Percentiles rank a stretch among this genome's conserved stretches.
These are phyloP conservation scores for Ramalina peruviana DNA, from an alignment of 495 filamentous ascomycete species.

Conservation along the genomic window DNA sequence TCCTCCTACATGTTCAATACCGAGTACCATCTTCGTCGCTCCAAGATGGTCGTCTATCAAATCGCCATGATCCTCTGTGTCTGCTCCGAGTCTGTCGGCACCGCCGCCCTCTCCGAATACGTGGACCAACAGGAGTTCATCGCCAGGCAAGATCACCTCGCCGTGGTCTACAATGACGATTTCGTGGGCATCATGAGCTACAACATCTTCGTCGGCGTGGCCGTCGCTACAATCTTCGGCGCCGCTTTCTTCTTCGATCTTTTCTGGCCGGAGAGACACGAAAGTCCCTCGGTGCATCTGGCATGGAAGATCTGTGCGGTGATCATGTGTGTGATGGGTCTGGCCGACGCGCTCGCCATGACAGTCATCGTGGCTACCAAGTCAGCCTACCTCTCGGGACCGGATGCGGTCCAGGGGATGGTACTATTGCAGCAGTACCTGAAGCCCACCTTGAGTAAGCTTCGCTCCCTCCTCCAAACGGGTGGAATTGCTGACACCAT, in stretches of 20 bases:
- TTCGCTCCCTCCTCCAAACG: constrained; percentile 7
- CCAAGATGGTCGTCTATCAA: constrained; percentile 41
- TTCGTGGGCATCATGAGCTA: constrained; percentile 33
- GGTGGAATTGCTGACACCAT: constrained; percentile 10
- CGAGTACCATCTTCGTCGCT: constrained; percentile 33
- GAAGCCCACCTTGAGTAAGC: constrained; percentile 18
- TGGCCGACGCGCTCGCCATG: constrained; percentile 27
- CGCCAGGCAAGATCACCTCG: constrained; percentile 16
- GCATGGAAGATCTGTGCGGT: constrained; percentile 35
- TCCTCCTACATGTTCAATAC: constrained; percentile 35
- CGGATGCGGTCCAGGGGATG: constrained; percentile 14
- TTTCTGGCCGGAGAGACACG: constrained; percentile 36
- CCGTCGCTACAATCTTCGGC: constrained; percentile 39
- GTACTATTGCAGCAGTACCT: constrained; percentile 19
- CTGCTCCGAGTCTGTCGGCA: constrained; percentile 35
- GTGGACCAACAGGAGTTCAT: constrained; percentile 32
- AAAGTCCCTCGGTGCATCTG: constrained; percentile 27
- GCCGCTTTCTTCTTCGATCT: constrained; percentile 41
- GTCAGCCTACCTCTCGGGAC: constrained; percentile 23
- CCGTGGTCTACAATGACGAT: constrained; percentile 31
- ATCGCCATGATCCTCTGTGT: constrained; percentile 39
- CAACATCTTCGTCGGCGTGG: constrained; percentile 40
- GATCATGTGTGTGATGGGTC: constrained; percentile 26
- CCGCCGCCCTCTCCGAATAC: constrained; percentile 36
- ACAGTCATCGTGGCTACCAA: constrained; percentile 32